Percentiles rank a stretch among this genome's conserved stretches.
Evolutionary conservation across 805 yeast species (phyloP).

Genomic region (Kodamaea restingae): DNA sequence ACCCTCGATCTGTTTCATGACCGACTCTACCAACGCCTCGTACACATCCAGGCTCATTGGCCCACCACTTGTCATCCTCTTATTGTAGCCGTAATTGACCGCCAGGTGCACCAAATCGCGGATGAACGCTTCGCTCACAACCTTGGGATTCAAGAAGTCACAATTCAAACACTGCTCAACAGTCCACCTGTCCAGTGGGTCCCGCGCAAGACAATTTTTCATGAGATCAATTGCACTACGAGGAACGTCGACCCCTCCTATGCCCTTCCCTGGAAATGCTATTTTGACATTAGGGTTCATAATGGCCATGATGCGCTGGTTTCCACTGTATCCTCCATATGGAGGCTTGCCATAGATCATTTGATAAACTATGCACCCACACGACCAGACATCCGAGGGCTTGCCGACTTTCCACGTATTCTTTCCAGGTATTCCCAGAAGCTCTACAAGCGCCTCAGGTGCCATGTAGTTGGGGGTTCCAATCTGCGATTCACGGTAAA

Average conservation of each 20-base stretch:
- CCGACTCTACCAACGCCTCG: conserved; percentile 45
- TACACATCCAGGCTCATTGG: conserved; percentile 37
- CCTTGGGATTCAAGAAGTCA: conserved; percentile 70
- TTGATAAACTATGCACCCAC: conserved; percentile 93
- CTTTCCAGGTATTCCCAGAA: conserved; percentile 27
- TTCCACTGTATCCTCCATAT: conserved; percentile 72
- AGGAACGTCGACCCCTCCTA: conserved; percentile 64
- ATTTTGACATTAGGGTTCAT: conserved; percentile 79
- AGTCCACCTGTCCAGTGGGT: conserved; percentile 65
- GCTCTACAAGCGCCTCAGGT: conserved; percentile 84
- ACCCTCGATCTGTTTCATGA: conserved; percentile 50
- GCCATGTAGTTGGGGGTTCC: conserved; percentile 99
- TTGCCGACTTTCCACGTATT: conserved; percentile 76
- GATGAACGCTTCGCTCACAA: conserved; percentile 63
- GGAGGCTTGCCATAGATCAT: conserved; percentile 95
- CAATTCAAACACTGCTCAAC: conserved; percentile 57
- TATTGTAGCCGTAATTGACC: conserved; percentile 60
- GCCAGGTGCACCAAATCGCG: conserved; percentile 73
- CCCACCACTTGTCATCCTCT: conserved; percentile 35
- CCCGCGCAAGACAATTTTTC: conserved; percentile 64
- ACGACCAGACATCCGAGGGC: conserved; percentile 97
- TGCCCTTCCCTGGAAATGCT: conserved; percentile 57
- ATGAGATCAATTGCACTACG: conserved; percentile 65
- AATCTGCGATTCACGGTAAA: conserved; percentile 83
- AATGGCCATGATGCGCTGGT: conserved; percentile 76